Conservation (phyloP, 805 yeast genomes). For the Blastobotrys mokoenaii region DNA sequence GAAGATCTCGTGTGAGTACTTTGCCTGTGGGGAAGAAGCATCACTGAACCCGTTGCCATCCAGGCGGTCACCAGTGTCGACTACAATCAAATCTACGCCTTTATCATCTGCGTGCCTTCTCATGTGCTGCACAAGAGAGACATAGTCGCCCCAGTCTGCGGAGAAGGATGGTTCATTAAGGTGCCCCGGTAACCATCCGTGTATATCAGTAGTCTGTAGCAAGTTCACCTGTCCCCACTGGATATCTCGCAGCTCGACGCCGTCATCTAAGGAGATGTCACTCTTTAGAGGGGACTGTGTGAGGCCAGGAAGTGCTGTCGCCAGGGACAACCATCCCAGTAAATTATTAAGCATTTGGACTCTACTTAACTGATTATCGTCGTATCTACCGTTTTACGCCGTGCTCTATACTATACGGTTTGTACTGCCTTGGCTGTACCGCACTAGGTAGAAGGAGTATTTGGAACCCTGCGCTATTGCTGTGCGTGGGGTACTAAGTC, state of each 20-base stretch:
- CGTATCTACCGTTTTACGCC: too few species aligned
- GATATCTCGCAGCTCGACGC: conserved; percentile 36
- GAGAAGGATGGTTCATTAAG: conserved; percentile 63
- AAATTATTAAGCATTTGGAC: too few species aligned
- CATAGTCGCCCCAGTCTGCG: conserved; percentile 89
- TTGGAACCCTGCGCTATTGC: too few species aligned
- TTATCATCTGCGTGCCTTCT: conserved; percentile 34
- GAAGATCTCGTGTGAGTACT: conserved; percentile 52
- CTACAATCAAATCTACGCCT: conserved; percentile 56
- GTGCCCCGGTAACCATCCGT: conserved; percentile 93
- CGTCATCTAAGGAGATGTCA: not conserved
- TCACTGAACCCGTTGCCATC: conserved; percentile 92
- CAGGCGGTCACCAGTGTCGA: conserved; percentile 90
- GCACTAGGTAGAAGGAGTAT: too few species aligned
- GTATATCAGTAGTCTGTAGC: conserved; percentile 93
- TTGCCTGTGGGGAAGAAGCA: conserved; percentile 66
- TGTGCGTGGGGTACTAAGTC: too few species aligned
- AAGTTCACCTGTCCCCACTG: conserved; percentile 71
- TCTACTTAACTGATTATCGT: too few species aligned
- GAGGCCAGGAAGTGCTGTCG: too few species aligned
- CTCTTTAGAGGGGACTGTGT: too few species aligned
- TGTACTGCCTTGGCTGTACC: too few species aligned
- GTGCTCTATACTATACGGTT: too few species aligned
- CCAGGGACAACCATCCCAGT: too few species aligned
- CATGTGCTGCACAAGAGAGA: conserved; percentile 55